phyloP scores from a whole-genome alignment of 768 basidiomycete genomes.

The Russula sp. region DNA sequence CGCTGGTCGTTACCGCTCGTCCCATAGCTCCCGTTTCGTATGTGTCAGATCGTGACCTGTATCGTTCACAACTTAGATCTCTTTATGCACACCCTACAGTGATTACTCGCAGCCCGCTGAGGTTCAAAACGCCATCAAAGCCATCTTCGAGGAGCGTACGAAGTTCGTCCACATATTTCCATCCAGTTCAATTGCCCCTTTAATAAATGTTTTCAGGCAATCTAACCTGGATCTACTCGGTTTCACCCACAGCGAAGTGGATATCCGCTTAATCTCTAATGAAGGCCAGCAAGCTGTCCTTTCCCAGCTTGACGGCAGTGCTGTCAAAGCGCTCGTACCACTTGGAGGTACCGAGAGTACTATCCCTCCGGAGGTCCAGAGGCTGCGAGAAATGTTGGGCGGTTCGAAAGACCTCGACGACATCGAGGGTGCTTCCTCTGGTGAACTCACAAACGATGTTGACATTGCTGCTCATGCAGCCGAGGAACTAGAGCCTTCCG shows the following conservation, averaged over 20 bases:
- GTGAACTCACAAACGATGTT: neutral
- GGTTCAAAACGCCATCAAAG: slow-evolving; percentile 31
- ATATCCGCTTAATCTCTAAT: slow-evolving; percentile 28
- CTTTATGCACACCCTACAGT: slow-evolving; percentile 3
- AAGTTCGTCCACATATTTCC: slow-evolving; percentile 27
- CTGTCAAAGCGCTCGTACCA: slow-evolving; percentile 28
- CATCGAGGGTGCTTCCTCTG: slow-evolving; percentile 19
- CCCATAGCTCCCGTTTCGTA: slow-evolving; percentile 29
- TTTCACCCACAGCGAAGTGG: slow-evolving; percentile 24
- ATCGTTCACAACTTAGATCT: neutral
- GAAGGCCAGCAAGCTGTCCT: slow-evolving; percentile 29
- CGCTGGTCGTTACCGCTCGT: slow-evolving; percentile 39
- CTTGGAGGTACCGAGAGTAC: slow-evolving; percentile 20
- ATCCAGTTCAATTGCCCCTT: neutral
- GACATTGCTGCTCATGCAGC: slow-evolving; percentile 4
- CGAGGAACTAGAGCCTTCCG: slow-evolving; percentile 1
- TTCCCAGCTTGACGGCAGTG: slow-evolving; percentile 25
- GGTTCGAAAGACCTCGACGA: slow-evolving; percentile 20
- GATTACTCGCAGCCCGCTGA: slow-evolving; percentile 17
- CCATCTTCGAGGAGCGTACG: slow-evolving; percentile 31
- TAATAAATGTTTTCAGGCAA: slow-evolving; percentile 17
- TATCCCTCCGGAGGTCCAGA: slow-evolving; percentile 25
- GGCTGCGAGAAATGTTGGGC: slow-evolving; percentile 24
- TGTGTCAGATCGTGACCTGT: slow-evolving; percentile 27
- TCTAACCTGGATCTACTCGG: slow-evolving; percentile 19